Conservation (phyloP, 768 basidiomycete species). For the Mycena sanguinolenta region DNA sequence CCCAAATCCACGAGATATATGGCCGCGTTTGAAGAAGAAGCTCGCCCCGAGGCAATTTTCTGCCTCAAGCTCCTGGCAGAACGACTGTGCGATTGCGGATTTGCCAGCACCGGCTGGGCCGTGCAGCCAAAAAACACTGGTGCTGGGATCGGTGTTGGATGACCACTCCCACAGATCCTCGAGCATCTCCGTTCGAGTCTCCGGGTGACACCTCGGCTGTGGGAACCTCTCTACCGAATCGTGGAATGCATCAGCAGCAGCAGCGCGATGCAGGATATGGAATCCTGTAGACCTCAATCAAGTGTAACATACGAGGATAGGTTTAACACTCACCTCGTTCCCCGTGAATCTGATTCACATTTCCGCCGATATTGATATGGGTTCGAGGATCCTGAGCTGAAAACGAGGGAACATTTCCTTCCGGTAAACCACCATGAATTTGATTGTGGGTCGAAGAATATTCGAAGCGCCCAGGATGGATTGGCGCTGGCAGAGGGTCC, state of each 20-base stretch:
- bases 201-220: neutral
- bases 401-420: neutral
- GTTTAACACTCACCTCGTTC: neutral
- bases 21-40: constrained; percentile 8
- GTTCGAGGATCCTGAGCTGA: neutral
- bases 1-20: neutral
- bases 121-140: neutral
- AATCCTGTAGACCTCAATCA: neutral
- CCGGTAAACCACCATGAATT: too few species aligned
- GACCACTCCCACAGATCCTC: neutral
- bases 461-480: too few species aligned
- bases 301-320: too few species aligned
- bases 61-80: neutral
- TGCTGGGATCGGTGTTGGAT: neutral
- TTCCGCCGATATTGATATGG: neutral
- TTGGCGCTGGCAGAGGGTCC: too few species aligned
- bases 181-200: neutral
- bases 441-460: too few species aligned
- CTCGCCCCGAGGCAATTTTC: neutral
- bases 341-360: constrained; percentile 6
- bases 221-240: neutral
- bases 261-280: neutral
- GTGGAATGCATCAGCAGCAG: neutral
- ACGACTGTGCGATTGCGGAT: constrained; percentile 1
- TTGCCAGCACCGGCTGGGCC: constrained; percentile 8